Percentiles rank a stretch among this genome's conserved stretches.
These are phyloP conservation scores for Solanum hybrid DNA, from an alignment of 305 asterid genomes.

Conservation along the genomic window DNA sequence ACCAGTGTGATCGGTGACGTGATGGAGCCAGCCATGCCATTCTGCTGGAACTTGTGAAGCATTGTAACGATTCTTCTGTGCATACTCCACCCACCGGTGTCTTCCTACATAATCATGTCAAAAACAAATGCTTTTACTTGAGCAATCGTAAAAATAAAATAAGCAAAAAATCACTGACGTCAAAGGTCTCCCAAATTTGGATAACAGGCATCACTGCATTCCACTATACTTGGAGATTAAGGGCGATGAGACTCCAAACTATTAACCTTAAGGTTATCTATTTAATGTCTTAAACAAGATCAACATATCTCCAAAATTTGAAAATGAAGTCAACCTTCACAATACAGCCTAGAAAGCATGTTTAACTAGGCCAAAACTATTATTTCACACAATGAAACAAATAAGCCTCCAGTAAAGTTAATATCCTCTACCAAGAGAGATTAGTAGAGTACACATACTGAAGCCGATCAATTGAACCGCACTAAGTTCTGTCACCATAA, in stretches of 20 bases:
- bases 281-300: neutral
- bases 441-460: neutral
- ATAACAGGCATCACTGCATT: neutral
- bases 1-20: slow-evolving; percentile 88
- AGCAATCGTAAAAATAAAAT: neutral
- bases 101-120: slow-evolving; percentile 42
- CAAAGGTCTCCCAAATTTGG: neutral
- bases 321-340: neutral
- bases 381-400: neutral
- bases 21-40: slow-evolving; percentile 99
- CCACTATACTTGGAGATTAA: neutral
- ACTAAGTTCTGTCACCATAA: neutral
- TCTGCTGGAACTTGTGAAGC: slow-evolving; percentile 98
- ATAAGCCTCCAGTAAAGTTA: neutral
- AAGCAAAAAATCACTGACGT: neutral
- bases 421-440: neutral
- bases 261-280: neutral
- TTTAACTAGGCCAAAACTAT: neutral
- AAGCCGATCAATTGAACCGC: neutral
- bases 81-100: slow-evolving; percentile 99
- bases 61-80: slow-evolving; percentile 83
- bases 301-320: neutral
- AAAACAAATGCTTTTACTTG: neutral
- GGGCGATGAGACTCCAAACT: neutral
- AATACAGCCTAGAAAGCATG: neutral